Conservation (phyloP, 495 filamentous ascomycete species). For the Lasiosphaeria hispida region DNA sequence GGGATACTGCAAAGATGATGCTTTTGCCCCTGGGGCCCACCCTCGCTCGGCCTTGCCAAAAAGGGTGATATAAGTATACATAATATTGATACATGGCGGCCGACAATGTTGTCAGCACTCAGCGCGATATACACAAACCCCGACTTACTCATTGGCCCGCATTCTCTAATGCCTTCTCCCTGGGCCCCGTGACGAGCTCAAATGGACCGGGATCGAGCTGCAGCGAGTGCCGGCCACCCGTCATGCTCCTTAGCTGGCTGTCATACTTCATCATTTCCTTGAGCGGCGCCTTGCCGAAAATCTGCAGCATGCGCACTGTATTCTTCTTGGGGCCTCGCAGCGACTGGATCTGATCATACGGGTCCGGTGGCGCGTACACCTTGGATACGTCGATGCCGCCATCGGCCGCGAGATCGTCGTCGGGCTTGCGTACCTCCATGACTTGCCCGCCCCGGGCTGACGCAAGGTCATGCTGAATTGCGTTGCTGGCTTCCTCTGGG, state of each 20-base stretch:
- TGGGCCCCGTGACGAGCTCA: conserved; percentile 69
- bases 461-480: conserved; percentile 87
- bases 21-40: too few species aligned
- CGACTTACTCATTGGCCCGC: neutral
- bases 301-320: conserved; percentile 47
- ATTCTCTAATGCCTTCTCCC: conserved; percentile 41
- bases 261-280: conserved; percentile 98
- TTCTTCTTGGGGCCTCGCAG: conserved; percentile 40
- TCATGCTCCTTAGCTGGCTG: conserved; percentile 83
- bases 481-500: conserved; percentile 75
- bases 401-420: conserved; percentile 22
- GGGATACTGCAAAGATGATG: too few species aligned
- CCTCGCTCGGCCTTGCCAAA: neutral
- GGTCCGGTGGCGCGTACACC: conserved; percentile 83
- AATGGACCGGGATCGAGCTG: conserved; percentile 90
- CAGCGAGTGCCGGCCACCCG: conserved; percentile 84
- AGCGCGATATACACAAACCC: neutral
- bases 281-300: conserved; percentile 82
- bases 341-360: conserved; percentile 61
- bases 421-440: conserved; percentile 69
- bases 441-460: conserved; percentile 81
- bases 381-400: conserved; percentile 59
- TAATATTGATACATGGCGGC: neutral
- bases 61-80: conserved; percentile 1
- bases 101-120: neutral